Evolutionary conservation across 768 basidiomycete genomes (phyloP), one percentile per base, ranked within the genome.

Genomic region (Panaeolus cyanescens): DNA sequence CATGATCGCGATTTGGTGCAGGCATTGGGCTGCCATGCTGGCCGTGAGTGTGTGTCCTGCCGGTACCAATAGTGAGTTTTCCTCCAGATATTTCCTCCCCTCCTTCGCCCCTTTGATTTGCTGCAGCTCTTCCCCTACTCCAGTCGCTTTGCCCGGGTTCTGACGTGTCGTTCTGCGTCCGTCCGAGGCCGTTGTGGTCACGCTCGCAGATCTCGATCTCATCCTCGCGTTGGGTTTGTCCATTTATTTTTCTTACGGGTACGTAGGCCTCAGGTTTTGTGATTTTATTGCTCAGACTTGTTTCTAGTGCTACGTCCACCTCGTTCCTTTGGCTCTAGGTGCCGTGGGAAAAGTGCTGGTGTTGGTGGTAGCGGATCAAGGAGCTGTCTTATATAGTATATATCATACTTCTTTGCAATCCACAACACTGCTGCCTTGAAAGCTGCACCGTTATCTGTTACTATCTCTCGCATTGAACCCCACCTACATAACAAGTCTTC

Each of bases 391-490:
- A 67, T 64, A 13, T 60, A 61, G 12, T 32, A 25, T 1, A 59
- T 34, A 8, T 50, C 64, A 57, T 70, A 73, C 32, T 70, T 71
- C 45, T 66, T 32, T 22, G 54, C 36, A 5, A 72, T 33, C 60
- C 63, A 68, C 2, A 53, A 50, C 2, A 67, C 37, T 0, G 69
- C 69, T 15, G 63, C 61, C 15, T 54, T 32, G 32, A 71, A 69
- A 1, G 65, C 53, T 7, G 45, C 31, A 1, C 71, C 69, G 54
- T 83, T 84, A 61, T 84, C 80, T 0, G 75, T 80, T 0, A 82
- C 72, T 17, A 83, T 76, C 22, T 75, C 67, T 0, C 13, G 19
- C 0, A 79, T n/a, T 19, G 72, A 68, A 2, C 79, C 80, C 80
- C 79, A 82, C 31, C 71, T 33, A 54, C 71, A 74, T 0, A 76